These are phyloP conservation scores for Periconia macrospinosa DNA, from an alignment of 2,329 filamentous ascomycete genomes.

Conservation along the genomic window DNA sequence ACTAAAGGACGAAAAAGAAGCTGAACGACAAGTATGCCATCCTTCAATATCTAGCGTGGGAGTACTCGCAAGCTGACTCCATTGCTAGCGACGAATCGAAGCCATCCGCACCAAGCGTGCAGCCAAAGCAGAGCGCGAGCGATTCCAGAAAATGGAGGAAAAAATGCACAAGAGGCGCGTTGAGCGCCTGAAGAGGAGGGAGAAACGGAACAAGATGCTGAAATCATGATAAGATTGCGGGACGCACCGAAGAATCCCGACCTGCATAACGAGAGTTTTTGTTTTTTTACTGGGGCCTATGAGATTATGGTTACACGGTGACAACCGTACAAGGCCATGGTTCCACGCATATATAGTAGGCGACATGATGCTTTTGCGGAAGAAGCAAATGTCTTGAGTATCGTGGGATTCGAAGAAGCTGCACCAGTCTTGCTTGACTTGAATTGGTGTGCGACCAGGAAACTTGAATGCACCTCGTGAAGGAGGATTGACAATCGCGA, in stretches of 20 bases:
- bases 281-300: background rate
- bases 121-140: constrained; percentile 88
- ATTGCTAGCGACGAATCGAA: constrained; percentile 69
- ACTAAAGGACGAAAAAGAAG: constrained; percentile 90
- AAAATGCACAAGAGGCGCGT: constrained; percentile 98
- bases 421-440: background rate
- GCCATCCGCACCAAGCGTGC: constrained; percentile 81
- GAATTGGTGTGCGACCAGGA: background rate
- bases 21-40: constrained; percentile 73
- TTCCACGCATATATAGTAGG: too few relatives aligned
- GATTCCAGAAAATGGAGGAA: constrained; percentile 91
- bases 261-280: background rate
- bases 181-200: constrained; percentile 88
- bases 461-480: background rate
- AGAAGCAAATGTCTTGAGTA: background rate
- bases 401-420: background rate
- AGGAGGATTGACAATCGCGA: background rate
- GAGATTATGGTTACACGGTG: background rate
- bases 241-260: background rate
- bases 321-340: too few relatives aligned
- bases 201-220: constrained; percentile 89
- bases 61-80: constrained; percentile 7
- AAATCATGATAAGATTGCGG: constrained; percentile 45
- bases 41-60: background rate
- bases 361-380: background rate